phyloP scores from a whole-genome alignment of 2,329 filamentous ascomycete species.

The Diplodia corticola region DNA sequence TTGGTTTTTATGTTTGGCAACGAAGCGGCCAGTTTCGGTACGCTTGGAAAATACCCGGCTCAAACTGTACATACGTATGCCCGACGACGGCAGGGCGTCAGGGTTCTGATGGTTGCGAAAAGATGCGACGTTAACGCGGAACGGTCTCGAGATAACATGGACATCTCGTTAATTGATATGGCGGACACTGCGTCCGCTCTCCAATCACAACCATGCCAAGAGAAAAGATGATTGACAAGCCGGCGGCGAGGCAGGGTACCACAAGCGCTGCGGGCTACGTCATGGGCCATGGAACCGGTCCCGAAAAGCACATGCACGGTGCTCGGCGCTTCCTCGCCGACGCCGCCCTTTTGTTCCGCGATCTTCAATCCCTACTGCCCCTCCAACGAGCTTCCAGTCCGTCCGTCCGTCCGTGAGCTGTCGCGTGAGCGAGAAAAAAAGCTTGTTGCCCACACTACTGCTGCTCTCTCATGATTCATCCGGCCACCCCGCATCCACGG shows the following conservation, averaged over 20 bases:
- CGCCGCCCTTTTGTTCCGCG: not conserved
- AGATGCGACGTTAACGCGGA: not conserved
- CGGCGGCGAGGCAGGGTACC: not conserved
- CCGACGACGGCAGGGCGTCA: slow-evolving; percentile 5
- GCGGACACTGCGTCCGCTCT: slow-evolving; percentile 5
- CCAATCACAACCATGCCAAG: not conserved
- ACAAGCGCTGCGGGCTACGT: not conserved
- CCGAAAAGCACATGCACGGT: not conserved
- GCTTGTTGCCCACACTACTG: not conserved
- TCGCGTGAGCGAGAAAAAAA: not conserved
- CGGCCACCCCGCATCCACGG: not conserved
- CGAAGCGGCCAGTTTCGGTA: not conserved
- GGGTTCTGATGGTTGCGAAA: not conserved
- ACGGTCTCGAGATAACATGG: slow-evolving; percentile 1
- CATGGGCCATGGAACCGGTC: slow-evolving; percentile 3
- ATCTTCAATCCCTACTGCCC: not conserved
- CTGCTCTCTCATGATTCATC: not conserved
- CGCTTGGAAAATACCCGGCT: slow-evolving; percentile 19
- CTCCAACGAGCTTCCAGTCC: not conserved
- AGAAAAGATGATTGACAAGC: too few relatives aligned
- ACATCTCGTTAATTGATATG: slow-evolving; percentile 16
- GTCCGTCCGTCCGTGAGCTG: not conserved
- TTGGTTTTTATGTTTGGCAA: not conserved
- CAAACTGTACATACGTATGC: slow-evolving; percentile 13
- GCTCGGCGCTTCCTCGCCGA: slow-evolving; percentile 11